Evolutionary conservation across 129 eudicot species (phyloP).

Genomic region (Chrysanthemum seticuspe): DNA sequence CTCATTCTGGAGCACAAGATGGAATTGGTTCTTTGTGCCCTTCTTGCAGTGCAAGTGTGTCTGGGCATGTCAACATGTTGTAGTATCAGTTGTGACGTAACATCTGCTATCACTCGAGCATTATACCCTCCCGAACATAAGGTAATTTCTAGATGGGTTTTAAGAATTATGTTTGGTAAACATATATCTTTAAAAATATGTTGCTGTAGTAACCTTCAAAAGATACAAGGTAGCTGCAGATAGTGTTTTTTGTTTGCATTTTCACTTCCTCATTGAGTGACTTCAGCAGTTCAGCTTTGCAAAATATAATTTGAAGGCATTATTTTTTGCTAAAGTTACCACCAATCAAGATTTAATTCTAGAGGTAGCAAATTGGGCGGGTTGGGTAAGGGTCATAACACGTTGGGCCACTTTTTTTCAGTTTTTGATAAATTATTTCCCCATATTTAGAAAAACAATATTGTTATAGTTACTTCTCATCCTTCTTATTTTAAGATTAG

Average conservation of each 20-base stretch:
- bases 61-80: constrained; percentile 52
- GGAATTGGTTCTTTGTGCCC: constrained; percentile 71
- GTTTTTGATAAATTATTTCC: neutral
- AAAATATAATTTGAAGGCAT: neutral
- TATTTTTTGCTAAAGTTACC: neutral
- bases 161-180: neutral
- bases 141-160: constrained; percentile 21
- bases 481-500: too few relatives aligned
- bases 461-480: neutral
- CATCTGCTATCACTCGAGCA: constrained; percentile 6
- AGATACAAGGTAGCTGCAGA: constrained; percentile 3
- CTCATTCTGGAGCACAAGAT: constrained; percentile 46
- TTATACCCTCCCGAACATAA: constrained; percentile 1
- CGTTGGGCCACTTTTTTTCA: neutral
- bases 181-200: neutral
- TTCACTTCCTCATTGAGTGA: neutral
- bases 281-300: neutral
- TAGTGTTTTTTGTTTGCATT: constrained; percentile 2
- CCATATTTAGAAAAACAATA: neutral
- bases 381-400: constrained; percentile 3
- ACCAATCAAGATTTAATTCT: neutral
- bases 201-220: neutral
- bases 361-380: neutral
- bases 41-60: constrained; percentile 62
- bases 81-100: constrained; percentile 25